These are phyloP conservation scores for Neonectria neomacrospora DNA, from an alignment of 2,329 filamentous ascomycete genomes.

Conservation along the genomic window DNA sequence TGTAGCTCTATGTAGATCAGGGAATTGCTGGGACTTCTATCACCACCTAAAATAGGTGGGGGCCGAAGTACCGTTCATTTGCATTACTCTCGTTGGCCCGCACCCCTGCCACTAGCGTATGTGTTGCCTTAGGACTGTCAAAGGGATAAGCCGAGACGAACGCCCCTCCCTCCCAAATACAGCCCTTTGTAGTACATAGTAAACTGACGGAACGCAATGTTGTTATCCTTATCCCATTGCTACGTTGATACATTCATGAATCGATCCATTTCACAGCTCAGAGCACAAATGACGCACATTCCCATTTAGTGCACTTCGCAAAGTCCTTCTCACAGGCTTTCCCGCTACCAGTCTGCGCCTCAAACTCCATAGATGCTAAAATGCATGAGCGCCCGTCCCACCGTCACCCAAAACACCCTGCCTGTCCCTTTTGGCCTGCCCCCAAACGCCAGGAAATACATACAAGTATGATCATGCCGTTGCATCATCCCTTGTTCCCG, in stretches of 20 bases:
- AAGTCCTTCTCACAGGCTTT: constrained; percentile 1
- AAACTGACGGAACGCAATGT: neutral
- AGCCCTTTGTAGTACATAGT: neutral
- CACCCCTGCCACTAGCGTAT: no score
- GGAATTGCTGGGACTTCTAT: no score
- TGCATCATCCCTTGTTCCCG: constrained; percentile 1
- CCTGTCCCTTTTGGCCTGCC: constrained; percentile 19
- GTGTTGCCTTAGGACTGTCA: no score
- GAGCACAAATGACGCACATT: neutral
- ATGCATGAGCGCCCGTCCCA: neutral
- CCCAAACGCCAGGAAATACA: constrained; percentile 25
- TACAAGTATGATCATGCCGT: constrained; percentile 17
- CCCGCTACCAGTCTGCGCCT: neutral
- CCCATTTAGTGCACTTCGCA: neutral
- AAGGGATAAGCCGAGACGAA: neutral
- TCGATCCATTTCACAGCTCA: no score
- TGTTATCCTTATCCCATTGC: neutral
- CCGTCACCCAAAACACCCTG: constrained; percentile 5
- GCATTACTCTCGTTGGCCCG: no score
- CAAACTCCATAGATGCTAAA: constrained; percentile 24
- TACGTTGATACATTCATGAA: neutral
- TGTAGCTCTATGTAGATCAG: no score
- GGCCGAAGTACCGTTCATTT: no score
- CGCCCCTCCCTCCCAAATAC: neutral
- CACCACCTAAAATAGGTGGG: no score